Evolutionary conservation across 768 basidiomycete genomes (phyloP), one percentile per base, ranked within the genome.

Genomic region (Mrakia blollopis): DNA sequence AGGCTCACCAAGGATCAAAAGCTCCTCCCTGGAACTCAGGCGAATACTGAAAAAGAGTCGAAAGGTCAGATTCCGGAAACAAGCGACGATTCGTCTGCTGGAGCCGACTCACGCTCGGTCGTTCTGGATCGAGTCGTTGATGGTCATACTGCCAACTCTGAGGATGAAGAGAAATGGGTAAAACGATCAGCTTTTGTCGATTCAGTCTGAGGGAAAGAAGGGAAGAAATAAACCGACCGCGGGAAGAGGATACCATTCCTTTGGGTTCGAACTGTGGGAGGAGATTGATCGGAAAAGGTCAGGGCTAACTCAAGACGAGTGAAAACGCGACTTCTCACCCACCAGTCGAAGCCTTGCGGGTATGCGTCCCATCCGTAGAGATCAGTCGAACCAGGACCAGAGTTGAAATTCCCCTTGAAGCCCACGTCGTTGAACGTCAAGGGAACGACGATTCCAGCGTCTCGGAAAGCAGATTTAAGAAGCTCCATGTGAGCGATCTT

Each of bases 21-120:
- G 91, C 87, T 8, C 92, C 92, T 18, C 88, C 91, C 85, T 91
- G 90, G 81, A 89, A 90, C 83, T 88, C 88, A 18, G 92, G 91
- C 79, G 91, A 86, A 81, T 92, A 44, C 93, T 84, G 86, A 89
- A n/a, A 25, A n/a, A 9, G 52, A 23, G 25, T n/a, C n/a, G 14
- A 23, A 54, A 2, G 52, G 23, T 54, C 52, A 21, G 52, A 9
- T 25, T 2, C 25, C 52, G 23, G n/a, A n/a, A n/a, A n/a, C n/a
- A n/a, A 23, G 23, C 21, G 25, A 23, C 52, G 52, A n/a, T n/a
- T n/a, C 23, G 52, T 54, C 23, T 11, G 1, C 23, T 21, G 21
- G 52, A 54, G 52, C 18, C 25, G 10, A 21, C 25, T 21, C 18
- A 21, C 18, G 14, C 52, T 54, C 14, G 91, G 88, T 80, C 91